phyloP scores from a whole-genome alignment of 1,284 basidiomycete species.

The Schizophyllum amplum region DNA sequence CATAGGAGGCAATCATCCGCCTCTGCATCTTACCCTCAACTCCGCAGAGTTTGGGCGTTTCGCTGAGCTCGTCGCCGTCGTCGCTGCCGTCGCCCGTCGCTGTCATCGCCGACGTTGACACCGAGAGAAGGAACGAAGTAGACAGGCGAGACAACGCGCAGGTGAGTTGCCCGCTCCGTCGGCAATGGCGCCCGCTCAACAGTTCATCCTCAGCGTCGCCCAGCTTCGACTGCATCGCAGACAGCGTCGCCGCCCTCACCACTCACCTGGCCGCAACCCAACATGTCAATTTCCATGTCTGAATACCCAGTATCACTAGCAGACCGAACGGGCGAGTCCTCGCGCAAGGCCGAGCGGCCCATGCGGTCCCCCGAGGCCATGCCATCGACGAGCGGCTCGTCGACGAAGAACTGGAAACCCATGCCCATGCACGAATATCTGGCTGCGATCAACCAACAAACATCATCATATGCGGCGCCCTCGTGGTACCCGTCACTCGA shows the following conservation, averaged over 20 bases:
- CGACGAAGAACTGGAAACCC: not conserved
- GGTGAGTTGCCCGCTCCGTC: not conserved
- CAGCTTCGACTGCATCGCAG: no score
- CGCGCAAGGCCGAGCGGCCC: not conserved
- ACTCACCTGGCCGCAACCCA: not conserved
- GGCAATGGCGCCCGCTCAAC: not conserved
- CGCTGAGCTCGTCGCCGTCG: no score
- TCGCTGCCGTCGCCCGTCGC: no score
- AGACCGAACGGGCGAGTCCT: not conserved
- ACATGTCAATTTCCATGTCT: not conserved
- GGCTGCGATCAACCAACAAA: not conserved
- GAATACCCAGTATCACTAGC: not conserved
- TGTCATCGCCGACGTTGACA: not conserved
- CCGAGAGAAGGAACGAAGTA: not conserved
- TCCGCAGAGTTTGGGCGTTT: no score
- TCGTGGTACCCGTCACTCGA: not conserved
- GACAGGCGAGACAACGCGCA: not conserved
- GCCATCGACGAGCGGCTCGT: not conserved
- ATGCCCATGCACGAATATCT: not conserved
- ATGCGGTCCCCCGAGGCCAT: not conserved
- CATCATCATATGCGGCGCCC: not conserved
- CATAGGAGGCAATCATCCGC: not conserved
- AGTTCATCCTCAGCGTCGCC: not conserved
- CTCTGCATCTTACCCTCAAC: not conserved
- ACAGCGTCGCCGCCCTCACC: not conserved